Evolutionary conservation across 345 rosid genomes (phyloP).

Genomic region (Alliaria petiolata): DNA sequence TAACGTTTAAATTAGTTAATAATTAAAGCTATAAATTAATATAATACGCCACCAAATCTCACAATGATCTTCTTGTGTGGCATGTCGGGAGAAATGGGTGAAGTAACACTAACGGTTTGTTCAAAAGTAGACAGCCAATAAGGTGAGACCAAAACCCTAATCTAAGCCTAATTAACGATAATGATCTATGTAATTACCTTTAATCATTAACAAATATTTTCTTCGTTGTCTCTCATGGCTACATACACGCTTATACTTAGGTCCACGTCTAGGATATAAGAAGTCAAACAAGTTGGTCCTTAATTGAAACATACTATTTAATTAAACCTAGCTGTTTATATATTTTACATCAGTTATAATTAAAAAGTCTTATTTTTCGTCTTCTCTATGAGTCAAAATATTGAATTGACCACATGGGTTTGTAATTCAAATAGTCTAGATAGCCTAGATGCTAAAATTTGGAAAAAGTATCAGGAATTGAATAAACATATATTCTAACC

Average conservation of each 20-base stretch:
- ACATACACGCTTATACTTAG: background rate
- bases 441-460: background rate
- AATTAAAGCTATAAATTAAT: slow-evolving; percentile 4
- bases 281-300: slow-evolving; percentile 29
- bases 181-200: background rate
- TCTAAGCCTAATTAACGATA: slow-evolving; percentile 2
- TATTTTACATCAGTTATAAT: background rate
- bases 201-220: slow-evolving; percentile 4
- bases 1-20: background rate
- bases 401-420: slow-evolving; percentile 18
- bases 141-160: slow-evolving; percentile 23
- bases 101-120: slow-evolving; percentile 28
- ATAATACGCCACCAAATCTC: slow-evolving; percentile 25
- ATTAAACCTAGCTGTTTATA: background rate
- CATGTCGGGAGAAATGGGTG: slow-evolving; percentile 34
- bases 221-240: slow-evolving; percentile 2
- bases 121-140: slow-evolving; percentile 33
- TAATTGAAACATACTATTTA: background rate
- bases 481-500: no score
- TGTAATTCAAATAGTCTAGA: background rate
- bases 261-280: slow-evolving; percentile 13
- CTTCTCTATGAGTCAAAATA: slow-evolving; percentile 20
- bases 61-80: slow-evolving; percentile 27
- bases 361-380: background rate
- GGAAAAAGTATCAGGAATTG: background rate